These are phyloP conservation scores for Zygnema cylindricum DNA, from an alignment of 139 green algal species.

Conservation along the genomic window DNA sequence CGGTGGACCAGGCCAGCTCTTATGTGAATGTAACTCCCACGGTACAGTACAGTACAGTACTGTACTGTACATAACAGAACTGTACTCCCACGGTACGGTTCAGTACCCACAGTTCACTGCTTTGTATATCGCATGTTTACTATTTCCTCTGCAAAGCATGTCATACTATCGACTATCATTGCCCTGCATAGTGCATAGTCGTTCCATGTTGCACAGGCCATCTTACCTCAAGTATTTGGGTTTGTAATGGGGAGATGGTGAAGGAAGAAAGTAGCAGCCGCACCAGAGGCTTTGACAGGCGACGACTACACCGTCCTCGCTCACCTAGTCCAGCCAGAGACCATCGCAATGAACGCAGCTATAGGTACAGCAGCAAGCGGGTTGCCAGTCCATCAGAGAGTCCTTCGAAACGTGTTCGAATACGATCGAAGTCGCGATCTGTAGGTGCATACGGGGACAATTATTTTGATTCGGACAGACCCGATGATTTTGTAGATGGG, in stretches of 20 bases:
- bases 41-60: too few species aligned
- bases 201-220: too few species aligned
- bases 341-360: not conserved
- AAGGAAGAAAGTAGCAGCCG: not conserved
- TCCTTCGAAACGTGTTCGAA: not conserved
- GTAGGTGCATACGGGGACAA: not conserved
- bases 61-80: too few species aligned
- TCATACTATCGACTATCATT: too few species aligned
- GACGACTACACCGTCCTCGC: not conserved
- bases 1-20: too few species aligned
- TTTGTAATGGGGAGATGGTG: not conserved
- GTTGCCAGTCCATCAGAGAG: not conserved
- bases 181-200: too few species aligned
- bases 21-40: too few species aligned
- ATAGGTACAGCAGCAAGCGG: not conserved
- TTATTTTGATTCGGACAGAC: not conserved
- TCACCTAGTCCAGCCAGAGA: not conserved
- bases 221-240: too few species aligned
- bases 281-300: not conserved
- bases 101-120: too few species aligned
- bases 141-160: too few species aligned
- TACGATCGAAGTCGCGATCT: not conserved
- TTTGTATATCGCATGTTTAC: too few species aligned
- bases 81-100: too few species aligned
- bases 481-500: not conserved